Conservation (phyloP, 371 early-diverging fungal genomes). For the Saksenaea oblongispora region DNA sequence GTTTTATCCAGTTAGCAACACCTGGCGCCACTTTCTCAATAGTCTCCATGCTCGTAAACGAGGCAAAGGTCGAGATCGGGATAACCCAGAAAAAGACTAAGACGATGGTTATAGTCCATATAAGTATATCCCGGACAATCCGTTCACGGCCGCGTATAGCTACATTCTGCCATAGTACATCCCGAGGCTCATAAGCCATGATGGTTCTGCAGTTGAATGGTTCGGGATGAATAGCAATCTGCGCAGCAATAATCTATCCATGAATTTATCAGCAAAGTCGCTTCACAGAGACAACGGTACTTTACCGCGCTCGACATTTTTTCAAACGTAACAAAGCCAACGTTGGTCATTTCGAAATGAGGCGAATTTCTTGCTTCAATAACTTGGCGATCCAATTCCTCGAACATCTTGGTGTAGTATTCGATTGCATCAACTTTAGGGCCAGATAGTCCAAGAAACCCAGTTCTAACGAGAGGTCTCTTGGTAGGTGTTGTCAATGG, state of each 20-base stretch:
- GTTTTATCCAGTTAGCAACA: constrained; percentile 11
- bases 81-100: constrained; percentile 46
- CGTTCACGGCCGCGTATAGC: constrained; percentile 48
- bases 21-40: constrained; percentile 28
- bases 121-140: constrained; percentile 44
- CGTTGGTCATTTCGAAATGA: constrained; percentile 37
- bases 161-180: constrained; percentile 69
- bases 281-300: neutral
- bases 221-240: constrained; percentile 56
- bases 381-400: constrained; percentile 33
- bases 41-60: constrained; percentile 47
- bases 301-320: constrained; percentile 45
- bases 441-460: constrained; percentile 38
- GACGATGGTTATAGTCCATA: constrained; percentile 37
- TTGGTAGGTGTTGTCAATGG: neutral
- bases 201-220: constrained; percentile 70
- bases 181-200: constrained; percentile 76
- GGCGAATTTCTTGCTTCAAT: constrained; percentile 27
- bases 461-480: constrained; percentile 32
- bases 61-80: constrained; percentile 50
- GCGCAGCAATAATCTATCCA: constrained; percentile 56
- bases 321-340: constrained; percentile 51
- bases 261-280: neutral
- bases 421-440: constrained; percentile 46
- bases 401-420: constrained; percentile 43